Conservation (phyloP, 768 basidiomycete genomes). For the Suillus hirtellus region DNA sequence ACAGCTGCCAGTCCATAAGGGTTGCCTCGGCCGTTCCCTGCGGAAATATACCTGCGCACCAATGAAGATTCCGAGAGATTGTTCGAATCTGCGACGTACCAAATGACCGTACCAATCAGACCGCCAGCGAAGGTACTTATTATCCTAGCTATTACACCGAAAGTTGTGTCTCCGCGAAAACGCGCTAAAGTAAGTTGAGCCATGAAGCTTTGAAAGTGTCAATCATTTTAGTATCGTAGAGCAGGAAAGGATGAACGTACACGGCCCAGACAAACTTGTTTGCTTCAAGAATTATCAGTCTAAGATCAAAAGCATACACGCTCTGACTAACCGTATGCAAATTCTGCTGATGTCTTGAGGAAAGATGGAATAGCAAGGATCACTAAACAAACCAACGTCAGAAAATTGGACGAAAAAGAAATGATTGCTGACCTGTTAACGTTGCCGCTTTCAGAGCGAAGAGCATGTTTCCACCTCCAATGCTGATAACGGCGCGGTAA, state of each 20-base stretch:
- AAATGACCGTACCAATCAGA: conserved; percentile 61
- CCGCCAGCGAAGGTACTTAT: conserved; percentile 67
- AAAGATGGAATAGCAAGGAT: conserved; percentile 61
- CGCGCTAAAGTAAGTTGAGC: conserved; percentile 70
- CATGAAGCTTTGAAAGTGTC: conserved; percentile 53
- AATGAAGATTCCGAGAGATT: not conserved
- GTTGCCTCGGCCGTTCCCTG: conserved; percentile 59
- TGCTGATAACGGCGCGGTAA: conserved; percentile 39
- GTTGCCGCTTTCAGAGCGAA: conserved; percentile 74
- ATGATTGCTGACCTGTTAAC: conserved; percentile 48
- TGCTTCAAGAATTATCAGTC: conserved; percentile 34
- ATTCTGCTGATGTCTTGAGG: conserved; percentile 50
- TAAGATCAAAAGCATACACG: conserved; percentile 11
- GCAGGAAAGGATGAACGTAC: conserved; percentile 36
- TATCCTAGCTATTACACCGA: conserved; percentile 61
- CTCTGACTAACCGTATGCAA: conserved; percentile 56
- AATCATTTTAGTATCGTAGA: not conserved
- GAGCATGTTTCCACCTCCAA: conserved; percentile 60
- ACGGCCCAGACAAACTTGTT: conserved; percentile 73
- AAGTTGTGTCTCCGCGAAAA: conserved; percentile 75
- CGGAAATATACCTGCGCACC: conserved; percentile 62
- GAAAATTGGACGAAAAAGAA: not conserved
- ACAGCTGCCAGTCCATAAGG: conserved; percentile 71
- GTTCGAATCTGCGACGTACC: conserved; percentile 42
- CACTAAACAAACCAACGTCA: conserved; percentile 36